Evolutionary conservation across 306 rosid species (phyloP).

Genomic region (Quercus glauca): DNA sequence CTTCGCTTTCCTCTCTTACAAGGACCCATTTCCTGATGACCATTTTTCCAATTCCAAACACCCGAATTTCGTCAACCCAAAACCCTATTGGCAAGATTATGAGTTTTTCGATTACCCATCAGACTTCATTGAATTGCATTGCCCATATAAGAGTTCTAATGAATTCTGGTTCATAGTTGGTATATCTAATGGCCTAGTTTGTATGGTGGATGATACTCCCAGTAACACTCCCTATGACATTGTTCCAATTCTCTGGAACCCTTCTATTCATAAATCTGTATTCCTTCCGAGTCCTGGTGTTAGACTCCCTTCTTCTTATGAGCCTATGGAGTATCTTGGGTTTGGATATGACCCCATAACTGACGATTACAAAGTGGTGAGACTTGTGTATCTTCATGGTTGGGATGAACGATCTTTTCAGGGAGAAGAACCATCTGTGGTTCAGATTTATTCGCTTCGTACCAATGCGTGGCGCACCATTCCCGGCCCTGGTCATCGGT

Average conservation of each 20-base stretch:
- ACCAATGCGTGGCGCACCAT: conserved; percentile 2
- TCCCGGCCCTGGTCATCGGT: neutral
- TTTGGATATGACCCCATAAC: conserved; percentile 14
- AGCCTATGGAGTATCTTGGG: neutral
- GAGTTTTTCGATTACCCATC: too few relatives aligned
- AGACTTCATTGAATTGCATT: neutral
- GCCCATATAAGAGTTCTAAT: neutral
- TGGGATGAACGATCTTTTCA: too few relatives aligned
- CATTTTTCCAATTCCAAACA: too few relatives aligned
- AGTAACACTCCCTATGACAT: neutral
- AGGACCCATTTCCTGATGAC: too few relatives aligned
- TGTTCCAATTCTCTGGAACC: conserved; percentile 12
- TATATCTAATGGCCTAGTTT: conserved; percentile 5
- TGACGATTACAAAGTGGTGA: conserved; percentile 3
- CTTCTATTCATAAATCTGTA: neutral
- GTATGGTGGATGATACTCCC: neutral
- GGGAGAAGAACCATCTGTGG: neutral
- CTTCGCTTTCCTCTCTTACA: too few relatives aligned
- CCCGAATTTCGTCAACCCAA: too few relatives aligned
- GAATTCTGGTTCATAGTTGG: neutral
- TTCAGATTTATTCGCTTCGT: conserved; percentile 7
- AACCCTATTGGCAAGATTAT: too few relatives aligned
- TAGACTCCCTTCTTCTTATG: neutral
- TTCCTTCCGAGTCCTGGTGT: neutral
- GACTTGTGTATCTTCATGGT: neutral